Evolutionary conservation across 1,139 yeast genomes (phyloP).

Genomic region (Candida tetrigidarum): DNA sequence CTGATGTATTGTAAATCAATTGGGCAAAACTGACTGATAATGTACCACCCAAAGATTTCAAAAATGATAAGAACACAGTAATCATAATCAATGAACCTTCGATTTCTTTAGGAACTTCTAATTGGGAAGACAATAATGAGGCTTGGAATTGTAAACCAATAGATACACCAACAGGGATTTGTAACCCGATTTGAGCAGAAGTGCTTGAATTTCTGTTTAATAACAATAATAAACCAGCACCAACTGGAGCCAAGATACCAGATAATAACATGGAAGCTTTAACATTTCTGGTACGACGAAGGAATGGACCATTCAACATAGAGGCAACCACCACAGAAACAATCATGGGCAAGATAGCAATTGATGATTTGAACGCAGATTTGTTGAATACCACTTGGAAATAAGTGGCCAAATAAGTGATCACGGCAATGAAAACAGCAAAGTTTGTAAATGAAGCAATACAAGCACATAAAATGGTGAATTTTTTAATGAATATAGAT

Average conservation of each 20-base stretch:
- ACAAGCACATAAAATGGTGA: slow-evolving; percentile 41
- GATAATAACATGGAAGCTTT: slow-evolving; percentile 56
- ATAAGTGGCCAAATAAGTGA: slow-evolving; percentile 54
- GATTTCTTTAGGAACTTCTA: slow-evolving; percentile 52
- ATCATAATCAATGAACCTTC: slow-evolving; percentile 55
- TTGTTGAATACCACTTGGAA: slow-evolving; percentile 56
- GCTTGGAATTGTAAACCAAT: slow-evolving; percentile 60
- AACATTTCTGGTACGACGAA: slow-evolving; percentile 49
- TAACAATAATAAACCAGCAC: slow-evolving; percentile 53
- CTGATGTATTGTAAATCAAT: slow-evolving; percentile 41
- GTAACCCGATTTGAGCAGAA: slow-evolving; percentile 51
- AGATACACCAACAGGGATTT: slow-evolving; percentile 57
- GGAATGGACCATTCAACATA: slow-evolving; percentile 48
- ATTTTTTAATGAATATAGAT: slow-evolving; percentile 37
- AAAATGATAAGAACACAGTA: slow-evolving; percentile 51
- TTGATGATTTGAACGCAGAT: slow-evolving; percentile 59
- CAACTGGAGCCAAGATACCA: slow-evolving; percentile 48
- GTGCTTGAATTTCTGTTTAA: slow-evolving; percentile 39
- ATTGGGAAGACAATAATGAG: slow-evolving; percentile 53
- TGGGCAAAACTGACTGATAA: slow-evolving; percentile 52
- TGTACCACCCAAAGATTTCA: slow-evolving; percentile 52
- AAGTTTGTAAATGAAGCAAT: slow-evolving; percentile 40
- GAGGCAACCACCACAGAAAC: slow-evolving; percentile 55
- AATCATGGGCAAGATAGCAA: slow-evolving; percentile 57
- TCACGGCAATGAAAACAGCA: slow-evolving; percentile 46